These are phyloP conservation scores for Syzygium malaccense DNA, from an alignment of 441 rosid genomes.

Conservation along the genomic window DNA sequence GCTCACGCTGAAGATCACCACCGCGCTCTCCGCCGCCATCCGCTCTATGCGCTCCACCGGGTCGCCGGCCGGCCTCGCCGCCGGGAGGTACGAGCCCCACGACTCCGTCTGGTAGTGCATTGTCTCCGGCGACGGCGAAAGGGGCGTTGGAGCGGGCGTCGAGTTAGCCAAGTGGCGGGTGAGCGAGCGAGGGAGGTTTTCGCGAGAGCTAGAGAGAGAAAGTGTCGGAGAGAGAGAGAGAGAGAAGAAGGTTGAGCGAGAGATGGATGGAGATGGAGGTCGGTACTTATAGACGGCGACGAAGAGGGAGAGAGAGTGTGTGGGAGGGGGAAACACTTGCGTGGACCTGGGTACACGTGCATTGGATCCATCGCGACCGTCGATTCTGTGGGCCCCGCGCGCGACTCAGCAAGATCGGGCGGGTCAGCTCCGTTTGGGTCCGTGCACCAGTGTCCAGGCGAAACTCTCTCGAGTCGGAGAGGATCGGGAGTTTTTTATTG, in stretches of 20 bases:
- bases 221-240: not conserved
- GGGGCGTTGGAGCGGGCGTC: no score
- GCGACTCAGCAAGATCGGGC: not conserved
- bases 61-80: slow-evolving; percentile 12
- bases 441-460: not conserved
- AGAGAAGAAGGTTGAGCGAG: not conserved
- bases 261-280: not conserved
- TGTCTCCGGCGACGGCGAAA: not conserved
- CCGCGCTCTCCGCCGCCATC: slow-evolving; percentile 59
- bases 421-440: not conserved
- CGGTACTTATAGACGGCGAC: slow-evolving; percentile 30
- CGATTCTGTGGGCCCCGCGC: not conserved
- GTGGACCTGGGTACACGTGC: not conserved
- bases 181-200: slow-evolving; percentile 16
- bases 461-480: not conserved
- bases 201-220: not conserved
- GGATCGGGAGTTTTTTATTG: not conserved
- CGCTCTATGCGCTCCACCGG: slow-evolving; percentile 39
- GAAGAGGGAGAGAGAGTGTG: not conserved
- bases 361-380: not conserved
- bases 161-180: not conserved
- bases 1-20: slow-evolving; percentile 64
- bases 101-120: slow-evolving; percentile 30
- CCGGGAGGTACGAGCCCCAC: slow-evolving; percentile 32
- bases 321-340: not conserved